Evolutionary conservation across 1,284 basidiomycete species (phyloP).

Genomic region (Moesziomyces globuligerus): DNA sequence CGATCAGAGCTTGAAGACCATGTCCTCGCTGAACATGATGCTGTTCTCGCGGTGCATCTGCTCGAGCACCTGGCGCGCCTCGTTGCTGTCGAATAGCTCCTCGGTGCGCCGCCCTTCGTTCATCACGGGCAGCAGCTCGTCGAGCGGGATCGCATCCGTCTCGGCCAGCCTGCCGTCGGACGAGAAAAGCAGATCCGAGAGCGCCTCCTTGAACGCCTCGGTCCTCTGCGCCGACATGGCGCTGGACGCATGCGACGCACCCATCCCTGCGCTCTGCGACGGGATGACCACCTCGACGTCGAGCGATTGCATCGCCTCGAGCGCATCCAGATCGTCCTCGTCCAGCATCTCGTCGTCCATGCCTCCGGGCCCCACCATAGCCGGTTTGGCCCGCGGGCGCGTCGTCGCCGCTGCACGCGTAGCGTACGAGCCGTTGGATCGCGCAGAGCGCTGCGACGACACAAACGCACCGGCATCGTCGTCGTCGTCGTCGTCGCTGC

Average conservation of each 20-base stretch:
- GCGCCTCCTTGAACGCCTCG: conserved; percentile 71
- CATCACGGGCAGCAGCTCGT: conserved; percentile 78
- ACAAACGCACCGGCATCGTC: conserved; percentile 36
- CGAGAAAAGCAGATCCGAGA: conserved; percentile 74
- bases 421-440: conserved; percentile 51
- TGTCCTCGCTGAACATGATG: conserved; percentile 75
- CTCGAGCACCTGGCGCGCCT: conserved; percentile 73
- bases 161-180: conserved; percentile 69
- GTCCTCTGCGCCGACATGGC: conserved; percentile 30
- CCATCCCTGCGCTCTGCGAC: conserved; percentile 15
- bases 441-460: conserved; percentile 31
- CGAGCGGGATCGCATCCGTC: conserved; percentile 75
- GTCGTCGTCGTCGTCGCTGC: conserved; percentile 44
- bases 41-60: conserved; percentile 84
- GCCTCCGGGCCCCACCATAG: conserved; percentile 38
- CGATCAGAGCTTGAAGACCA: conserved; percentile 45
- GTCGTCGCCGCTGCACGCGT: conserved; percentile 48
- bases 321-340: conserved; percentile 42
- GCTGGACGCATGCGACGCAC: conserved; percentile 11
- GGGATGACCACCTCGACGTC: conserved; percentile 36
- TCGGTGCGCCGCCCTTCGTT: conserved; percentile 80
- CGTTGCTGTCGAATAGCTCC: conserved; percentile 79
- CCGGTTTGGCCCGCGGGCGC: conserved; percentile 15
- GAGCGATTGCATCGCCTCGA: conserved; percentile 55
- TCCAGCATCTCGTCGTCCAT: conserved; percentile 42